Evolutionary conservation across 202 grass and related monocot species (phyloP), one percentile per base, ranked within the genome.

Genomic region (Sporobolus alterniflorus): DNA sequence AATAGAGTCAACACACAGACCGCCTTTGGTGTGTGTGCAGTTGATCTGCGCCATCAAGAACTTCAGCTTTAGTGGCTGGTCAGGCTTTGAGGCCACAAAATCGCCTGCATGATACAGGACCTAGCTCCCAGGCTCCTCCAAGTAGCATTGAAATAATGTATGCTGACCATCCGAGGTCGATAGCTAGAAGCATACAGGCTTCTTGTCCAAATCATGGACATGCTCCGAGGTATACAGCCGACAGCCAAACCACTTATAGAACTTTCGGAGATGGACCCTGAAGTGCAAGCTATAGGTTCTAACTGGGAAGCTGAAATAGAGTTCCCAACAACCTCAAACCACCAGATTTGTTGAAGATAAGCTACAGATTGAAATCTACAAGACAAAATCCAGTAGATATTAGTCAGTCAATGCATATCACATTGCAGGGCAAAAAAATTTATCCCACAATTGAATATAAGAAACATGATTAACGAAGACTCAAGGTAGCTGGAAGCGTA

Each of bases 11-110:
- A 39, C 36, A 39, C 36, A 39, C 4, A 39, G 36, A 39, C 36
- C 36, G 8, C 36, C 36, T 39, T 39, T 39, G 36, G 36, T 39
- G 36, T 39, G 36, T 4, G 36, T 39, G 36, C 36, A 39, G 36
- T 39, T 93, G 2, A 98, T 98, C 80, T 98, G 96, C 1, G 93
- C 87, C 91, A 98, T 95, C n/a, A 91, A 98, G 80, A 98, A 98
- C 85, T 98, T 94, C 51, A 98, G 85, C 69, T 94, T 96, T 33
- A 90, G 82, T 7, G 47, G 61, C 50, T 91, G 46, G 17, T 61
- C 61, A 0, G 89, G 83, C 21, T 90, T 94, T 31, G 86, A 71
- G 51, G 78, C 85, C 31, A 96, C 83, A 88, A 98, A 98, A 85
- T 98, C 91, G 2, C 96, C 96, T 1, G 77, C 36, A 39, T 39